A percentile compares a stretch with the other conserved stretches of the same genome.
Conservation (phyloP, 2,329 filamentous ascomycete species). For the Colletotrichum sansevieriae region DNA sequence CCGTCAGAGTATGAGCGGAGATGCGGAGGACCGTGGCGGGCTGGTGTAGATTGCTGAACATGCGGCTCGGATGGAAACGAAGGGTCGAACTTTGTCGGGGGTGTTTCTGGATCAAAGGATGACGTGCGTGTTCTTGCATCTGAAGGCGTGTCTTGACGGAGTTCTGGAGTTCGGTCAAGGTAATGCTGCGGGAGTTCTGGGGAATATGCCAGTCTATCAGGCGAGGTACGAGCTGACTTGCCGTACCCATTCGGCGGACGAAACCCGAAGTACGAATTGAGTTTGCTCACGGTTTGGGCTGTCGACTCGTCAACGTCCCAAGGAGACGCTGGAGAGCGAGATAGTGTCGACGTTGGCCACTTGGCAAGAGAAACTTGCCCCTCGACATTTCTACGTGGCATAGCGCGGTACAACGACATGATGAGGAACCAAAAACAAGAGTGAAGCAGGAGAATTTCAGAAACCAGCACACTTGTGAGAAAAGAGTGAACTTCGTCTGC, state of each 20-base stretch:
- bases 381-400: slow-evolving; percentile 33
- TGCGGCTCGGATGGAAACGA: slow-evolving; percentile 31
- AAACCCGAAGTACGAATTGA: slow-evolving; percentile 36
- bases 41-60: slow-evolving; percentile 31
- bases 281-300: slow-evolving; percentile 35
- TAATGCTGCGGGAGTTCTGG: slow-evolving; percentile 22
- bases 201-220: slow-evolving; percentile 27
- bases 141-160: slow-evolving; percentile 36
- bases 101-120: slow-evolving; percentile 36
- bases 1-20: slow-evolving; percentile 36
- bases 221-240: slow-evolving; percentile 12
- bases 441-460: slow-evolving; percentile 26
- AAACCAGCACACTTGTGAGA: slow-evolving; percentile 28
- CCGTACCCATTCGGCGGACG: slow-evolving; percentile 23
- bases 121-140: slow-evolving; percentile 33
- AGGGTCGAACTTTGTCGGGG: slow-evolving; percentile 29
- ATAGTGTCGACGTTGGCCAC: slow-evolving; percentile 27
- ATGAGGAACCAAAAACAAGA: slow-evolving; percentile 28
- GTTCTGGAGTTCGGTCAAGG: slow-evolving; percentile 28
- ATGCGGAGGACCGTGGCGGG: slow-evolving; percentile 16
- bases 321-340: slow-evolving; percentile 18
- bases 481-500: slow-evolving; percentile 28
- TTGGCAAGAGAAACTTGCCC: slow-evolving; percentile 36
- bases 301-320: slow-evolving; percentile 38
- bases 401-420: slow-evolving; percentile 33